These are phyloP conservation scores for Apiotrichum laibachii DNA, from an alignment of 1,284 basidiomycete genomes.

Conservation along the genomic window DNA sequence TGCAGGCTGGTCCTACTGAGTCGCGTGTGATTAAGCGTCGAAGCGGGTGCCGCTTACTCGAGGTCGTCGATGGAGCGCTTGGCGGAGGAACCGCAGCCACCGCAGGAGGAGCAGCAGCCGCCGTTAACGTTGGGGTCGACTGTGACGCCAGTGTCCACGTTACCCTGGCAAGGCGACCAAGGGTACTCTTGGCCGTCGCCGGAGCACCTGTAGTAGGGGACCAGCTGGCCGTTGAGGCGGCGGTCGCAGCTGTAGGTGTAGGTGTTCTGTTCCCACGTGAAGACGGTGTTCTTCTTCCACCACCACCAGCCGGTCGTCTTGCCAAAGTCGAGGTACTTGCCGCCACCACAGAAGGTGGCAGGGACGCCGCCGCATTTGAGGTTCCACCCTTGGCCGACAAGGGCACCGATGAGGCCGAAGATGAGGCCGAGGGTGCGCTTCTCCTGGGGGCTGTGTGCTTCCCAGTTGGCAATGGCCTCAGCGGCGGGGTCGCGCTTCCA, in stretches of 20 bases:
- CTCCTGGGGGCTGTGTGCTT: neutral
- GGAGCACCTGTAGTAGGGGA: neutral
- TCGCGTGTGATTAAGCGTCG: too few species aligned
- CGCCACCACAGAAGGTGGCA: neutral
- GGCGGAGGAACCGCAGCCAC: neutral
- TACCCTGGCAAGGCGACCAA: neutral
- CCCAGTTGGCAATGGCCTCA: neutral
- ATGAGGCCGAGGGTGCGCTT: slow-evolving; percentile 1
- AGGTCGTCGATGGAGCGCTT: neutral
- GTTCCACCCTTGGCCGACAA: neutral
- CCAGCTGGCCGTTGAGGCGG: neutral
- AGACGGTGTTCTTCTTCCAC: neutral
- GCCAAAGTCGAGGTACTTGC: too few species aligned
- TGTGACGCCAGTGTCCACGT: neutral
- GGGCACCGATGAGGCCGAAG: neutral
- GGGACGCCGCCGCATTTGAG: neutral
- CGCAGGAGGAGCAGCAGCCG: neutral
- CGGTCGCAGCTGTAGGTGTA: neutral
- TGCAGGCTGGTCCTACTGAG: neutral
- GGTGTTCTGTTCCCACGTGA: too few species aligned
- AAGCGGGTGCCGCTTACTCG: neutral
- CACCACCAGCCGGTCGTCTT: neutral
- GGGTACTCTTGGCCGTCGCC: too few species aligned
- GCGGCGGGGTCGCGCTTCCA: neutral
- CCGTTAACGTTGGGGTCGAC: neutral